Evolutionary conservation across 1,284 basidiomycete genomes (phyloP), one percentile per base, ranked within the genome.

Genomic region (Fomitopsis palustris): DNA sequence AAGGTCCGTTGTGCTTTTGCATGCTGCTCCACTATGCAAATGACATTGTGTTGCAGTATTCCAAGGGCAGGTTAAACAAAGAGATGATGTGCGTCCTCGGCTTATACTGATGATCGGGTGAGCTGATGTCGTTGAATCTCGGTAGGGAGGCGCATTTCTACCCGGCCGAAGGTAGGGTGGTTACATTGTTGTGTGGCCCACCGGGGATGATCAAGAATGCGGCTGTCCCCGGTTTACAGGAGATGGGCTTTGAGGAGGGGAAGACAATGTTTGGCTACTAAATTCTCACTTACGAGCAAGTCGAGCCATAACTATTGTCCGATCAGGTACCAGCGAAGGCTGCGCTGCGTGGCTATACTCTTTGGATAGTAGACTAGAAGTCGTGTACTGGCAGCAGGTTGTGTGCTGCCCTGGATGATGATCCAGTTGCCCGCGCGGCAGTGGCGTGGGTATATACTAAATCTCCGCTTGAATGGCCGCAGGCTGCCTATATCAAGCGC

Each of bases 211-310:
- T 69, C 31, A 63, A 67, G 56, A 64, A 67, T 31, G 58, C 59
- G 1, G 65, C 65, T 2, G 25, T 64, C 9, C 66, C 65, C 3
- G 65, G 51, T 2, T 37, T 67, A 43, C 56, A 59, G 54, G 61
- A 62, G 49, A 61, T 67, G 56, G 67, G 68, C 19, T 67, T 69
- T 57, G 57, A 66, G 41, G 60, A 65, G 23, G 65, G 64, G 3
- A 53, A 61, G 47, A 61, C 63, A 4, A 37, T 65, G 16, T 69
- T 69, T 45, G 64, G 61, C 2, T 67, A 63, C 49, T 66, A 23
- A 45, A 19, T 37, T 16, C 35, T n/a, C n/a, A n/a, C n/a, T n/a
- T n/a, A n/a, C n/a, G n/a, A n/a, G n/a, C n/a, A n/a, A n/a, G n/a
- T n/a, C n/a, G n/a, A n/a, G n/a, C n/a, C n/a, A n/a, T n/a, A n/a